These are phyloP conservation scores for Gynochthodes officinalis DNA, from an alignment of 257 asterid genomes.

Conservation along the genomic window DNA sequence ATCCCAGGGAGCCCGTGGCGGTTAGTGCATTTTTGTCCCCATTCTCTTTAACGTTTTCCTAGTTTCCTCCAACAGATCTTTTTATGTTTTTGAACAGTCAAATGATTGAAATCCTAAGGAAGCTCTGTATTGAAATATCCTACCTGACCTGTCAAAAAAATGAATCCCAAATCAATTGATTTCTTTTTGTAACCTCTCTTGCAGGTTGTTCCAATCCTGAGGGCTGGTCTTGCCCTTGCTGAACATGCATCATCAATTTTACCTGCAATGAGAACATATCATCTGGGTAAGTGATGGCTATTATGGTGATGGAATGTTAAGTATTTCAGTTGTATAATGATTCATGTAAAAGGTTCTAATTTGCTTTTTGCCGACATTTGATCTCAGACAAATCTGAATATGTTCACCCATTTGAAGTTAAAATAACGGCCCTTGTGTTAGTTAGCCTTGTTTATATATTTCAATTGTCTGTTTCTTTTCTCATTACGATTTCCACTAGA, in stretches of 20 bases:
- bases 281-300: slow-evolving; percentile 54
- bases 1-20: slow-evolving; percentile 92
- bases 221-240: slow-evolving; percentile 99
- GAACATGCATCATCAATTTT: slow-evolving; percentile 87
- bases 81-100: neutral
- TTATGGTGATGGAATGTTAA: neutral
- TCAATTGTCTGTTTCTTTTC: neutral
- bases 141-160: neutral
- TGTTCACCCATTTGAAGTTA: neutral
- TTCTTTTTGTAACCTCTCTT: slow-evolving; percentile 18
- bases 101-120: slow-evolving; percentile 4
- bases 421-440: neutral
- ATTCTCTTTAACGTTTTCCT: neutral
- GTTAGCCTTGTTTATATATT: neutral
- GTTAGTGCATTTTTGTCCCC: slow-evolving; percentile 44
- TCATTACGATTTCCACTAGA: neutral
- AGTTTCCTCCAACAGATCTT: neutral
- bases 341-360: neutral
- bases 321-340: neutral
- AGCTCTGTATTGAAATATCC: neutral
- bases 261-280: slow-evolving; percentile 80
- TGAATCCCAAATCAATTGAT: neutral
- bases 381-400: neutral
- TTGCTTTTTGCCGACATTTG: neutral
- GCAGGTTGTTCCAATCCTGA: slow-evolving; percentile 93